Evolutionary conservation across 1,139 yeast species (phyloP).

Genomic region (Yamadazyma siamensis): DNA sequence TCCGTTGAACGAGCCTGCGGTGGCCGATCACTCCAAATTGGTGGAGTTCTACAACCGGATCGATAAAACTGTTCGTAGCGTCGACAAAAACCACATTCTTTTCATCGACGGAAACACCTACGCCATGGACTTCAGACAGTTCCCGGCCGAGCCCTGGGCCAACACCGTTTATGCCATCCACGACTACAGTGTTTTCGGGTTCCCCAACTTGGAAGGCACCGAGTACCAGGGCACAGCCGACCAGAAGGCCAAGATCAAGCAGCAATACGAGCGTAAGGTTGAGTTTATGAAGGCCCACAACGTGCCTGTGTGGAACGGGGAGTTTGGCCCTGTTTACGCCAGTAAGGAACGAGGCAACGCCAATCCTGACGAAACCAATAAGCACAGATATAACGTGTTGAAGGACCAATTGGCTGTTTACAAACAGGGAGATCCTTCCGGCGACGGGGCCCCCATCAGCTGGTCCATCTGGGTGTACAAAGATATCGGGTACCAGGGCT

Average conservation of each 20-base stretch:
- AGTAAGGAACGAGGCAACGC: slow-evolving; percentile 36
- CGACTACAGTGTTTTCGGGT: slow-evolving; percentile 39
- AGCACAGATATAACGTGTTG: slow-evolving; percentile 35
- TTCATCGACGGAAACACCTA: slow-evolving; percentile 47
- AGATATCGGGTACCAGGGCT: slow-evolving; percentile 48
- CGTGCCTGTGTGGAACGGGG: slow-evolving; percentile 53
- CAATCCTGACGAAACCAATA: slow-evolving; percentile 31
- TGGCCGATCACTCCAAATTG: slow-evolving; percentile 34
- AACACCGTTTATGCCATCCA: slow-evolving; percentile 47
- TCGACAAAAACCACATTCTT: slow-evolving; percentile 43
- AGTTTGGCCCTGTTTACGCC: slow-evolving; percentile 49
- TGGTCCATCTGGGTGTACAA: slow-evolving; percentile 54
- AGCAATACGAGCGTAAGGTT: slow-evolving; percentile 37
- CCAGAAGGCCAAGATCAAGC: slow-evolving; percentile 26
- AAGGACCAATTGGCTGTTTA: slow-evolving; percentile 42
- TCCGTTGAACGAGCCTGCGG: slow-evolving; percentile 47
- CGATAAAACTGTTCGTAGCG: slow-evolving; percentile 32
- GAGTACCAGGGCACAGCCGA: slow-evolving; percentile 29
- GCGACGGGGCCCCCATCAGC: slow-evolving; percentile 37
- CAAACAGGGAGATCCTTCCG: slow-evolving; percentile 41
- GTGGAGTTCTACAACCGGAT: slow-evolving; percentile 30
- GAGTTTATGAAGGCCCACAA: slow-evolving; percentile 33
- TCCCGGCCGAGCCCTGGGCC: slow-evolving; percentile 33
- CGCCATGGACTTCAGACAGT: slow-evolving; percentile 44
- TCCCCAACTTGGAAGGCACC: slow-evolving; percentile 32